Base-by-base conservation (phyloP, 2,329 filamentous ascomycete genomes). In the Monilinia vaccinii-corymbosi region DNA sequence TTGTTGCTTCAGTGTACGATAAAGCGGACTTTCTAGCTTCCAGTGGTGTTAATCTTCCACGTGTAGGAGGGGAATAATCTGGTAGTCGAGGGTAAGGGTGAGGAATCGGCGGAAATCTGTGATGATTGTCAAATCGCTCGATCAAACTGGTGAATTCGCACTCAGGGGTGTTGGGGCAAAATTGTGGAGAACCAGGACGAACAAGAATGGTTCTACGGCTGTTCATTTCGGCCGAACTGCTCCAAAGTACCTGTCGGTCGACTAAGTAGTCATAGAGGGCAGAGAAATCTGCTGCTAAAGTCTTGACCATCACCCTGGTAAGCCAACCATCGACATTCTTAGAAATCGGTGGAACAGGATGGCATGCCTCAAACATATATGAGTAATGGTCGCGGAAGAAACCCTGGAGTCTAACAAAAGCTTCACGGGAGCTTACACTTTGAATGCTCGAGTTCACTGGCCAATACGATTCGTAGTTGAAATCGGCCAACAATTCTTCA, bases 261-360 rank as follows among this genome's bases (percentile, higher is more conserved):
- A 89, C 85, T 1, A 89, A 74, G 63, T 87, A 88, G 67, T 89
- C 85, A 66, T 89, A 89, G 1, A 89, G 73, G 0, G 83, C 81
- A 2, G 83, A 82, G 66, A 89, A 88, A 64, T 89, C 86, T 36
- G 75, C 76, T 64, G 87, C 83, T n/a, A 89, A 70, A 3, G 75
- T 75, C 50, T 79, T 76, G 1, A 78, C 78, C 21, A 87, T 70
- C 3, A 76, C 78, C 45, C 86, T 77, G 5, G 80, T 85, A 14
- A 89, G 75, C 85, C 85, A 88, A 44, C 76, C 75, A 11, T 80
- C 77, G 36, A 80, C 77, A 40, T 79, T 74, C 10, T 71, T 75
- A 0, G 75, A 73, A 45, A 9, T 18, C 2, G 42, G 66, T 42
- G 71, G 65, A 23, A 68, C 71, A 1, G 82, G 82, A 4, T 86